Evolutionary conservation across 75 land plant species (phyloP), one percentile per base, ranked within the genome.

Genomic region (Picea glauca): DNA sequence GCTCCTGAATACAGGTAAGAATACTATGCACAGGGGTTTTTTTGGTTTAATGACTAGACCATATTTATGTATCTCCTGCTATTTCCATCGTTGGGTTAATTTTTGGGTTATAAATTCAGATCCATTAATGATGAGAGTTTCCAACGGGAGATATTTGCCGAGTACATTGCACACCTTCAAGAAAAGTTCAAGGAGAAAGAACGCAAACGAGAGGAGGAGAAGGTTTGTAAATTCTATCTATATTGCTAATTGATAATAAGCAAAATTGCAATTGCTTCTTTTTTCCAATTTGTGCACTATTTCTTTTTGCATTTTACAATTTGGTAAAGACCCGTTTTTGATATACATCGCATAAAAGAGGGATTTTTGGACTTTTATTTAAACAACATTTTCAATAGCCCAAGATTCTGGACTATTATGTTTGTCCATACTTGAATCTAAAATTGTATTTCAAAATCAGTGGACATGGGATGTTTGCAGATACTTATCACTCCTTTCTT

Each of bases 131-230:
- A 94, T 30, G 98, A 93, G 35, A 80, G 50, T 72, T 59, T 84
- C 12, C 83, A 85, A 59, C 87, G 76, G 82, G 88, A 90, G 85
- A 77, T 97, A 40, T 97, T 95, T 80, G 96, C 91, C 17, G 96
- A 93, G 23, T 94, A 93, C 66, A 73, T 91, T 30, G 58, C 77
- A 1, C 87, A 85, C 77, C 81, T 97, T 75, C 87, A 87, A 75
- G 98, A 94, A 58, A 91, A 94, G 81, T 83, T 85, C 5, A 94
- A 88, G 79, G 99, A 97, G 72, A 93, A 90, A 77, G 99, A 95
- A 43, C 88, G 92, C 35, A 97, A 88, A 58, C 85, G 98, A 60
- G 95, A 95, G 64, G 98, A 93, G 40, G 98, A 94, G 46, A 94
- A 96, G 98, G 98, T 94, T 83, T 54, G 61, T 13, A 60, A 17